A percentile compares a stretch with the other conserved stretches of the same genome.
Evolutionary conservation across 768 basidiomycete genomes (phyloP).

Genomic region (Artomyces pyxidatus): DNA sequence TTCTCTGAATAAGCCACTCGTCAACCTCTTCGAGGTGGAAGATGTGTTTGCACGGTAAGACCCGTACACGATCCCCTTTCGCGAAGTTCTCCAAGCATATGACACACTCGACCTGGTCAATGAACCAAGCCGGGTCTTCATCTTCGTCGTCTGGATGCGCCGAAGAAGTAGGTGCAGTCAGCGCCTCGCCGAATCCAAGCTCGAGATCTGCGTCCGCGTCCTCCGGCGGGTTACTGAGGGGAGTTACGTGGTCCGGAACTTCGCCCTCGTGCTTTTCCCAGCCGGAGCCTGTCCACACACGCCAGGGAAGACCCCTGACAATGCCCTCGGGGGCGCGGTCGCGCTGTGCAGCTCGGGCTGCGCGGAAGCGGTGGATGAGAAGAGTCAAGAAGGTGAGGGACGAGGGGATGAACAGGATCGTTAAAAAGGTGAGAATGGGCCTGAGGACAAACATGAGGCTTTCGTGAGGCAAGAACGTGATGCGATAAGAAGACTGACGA

Average conservation of each 20-base stretch:
- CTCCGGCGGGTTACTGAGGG: neutral
- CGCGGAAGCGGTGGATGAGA: conserved; percentile 81
- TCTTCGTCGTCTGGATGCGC: conserved; percentile 18
- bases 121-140: conserved; percentile 62
- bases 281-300: conserved; percentile 73
- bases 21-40: conserved; percentile 92
- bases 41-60: conserved; percentile 90
- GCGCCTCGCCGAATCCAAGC: conserved; percentile 12
- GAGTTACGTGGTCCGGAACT: conserved; percentile 1
- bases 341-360: conserved; percentile 70
- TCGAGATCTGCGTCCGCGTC: conserved; percentile 10
- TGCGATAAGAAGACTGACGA: conserved; percentile 47
- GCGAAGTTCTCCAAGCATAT: conserved; percentile 87
- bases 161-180: conserved; percentile 8
- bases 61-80: conserved; percentile 83
- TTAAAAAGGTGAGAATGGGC: conserved; percentile 77
- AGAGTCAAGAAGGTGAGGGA: conserved; percentile 84
- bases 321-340: conserved; percentile 79
- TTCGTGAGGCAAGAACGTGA: conserved; percentile 1
- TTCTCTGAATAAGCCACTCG: conserved; percentile 85
- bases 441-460: conserved; percentile 28
- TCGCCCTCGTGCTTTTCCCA: conserved; percentile 68
- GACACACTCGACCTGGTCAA: conserved; percentile 78
- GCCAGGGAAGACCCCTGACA: conserved; percentile 72
- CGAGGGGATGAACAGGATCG: conserved; percentile 87